These are phyloP conservation scores for Metroxylon sagu DNA, from an alignment of 176 grass and related monocot species.

Conservation along the genomic window DNA sequence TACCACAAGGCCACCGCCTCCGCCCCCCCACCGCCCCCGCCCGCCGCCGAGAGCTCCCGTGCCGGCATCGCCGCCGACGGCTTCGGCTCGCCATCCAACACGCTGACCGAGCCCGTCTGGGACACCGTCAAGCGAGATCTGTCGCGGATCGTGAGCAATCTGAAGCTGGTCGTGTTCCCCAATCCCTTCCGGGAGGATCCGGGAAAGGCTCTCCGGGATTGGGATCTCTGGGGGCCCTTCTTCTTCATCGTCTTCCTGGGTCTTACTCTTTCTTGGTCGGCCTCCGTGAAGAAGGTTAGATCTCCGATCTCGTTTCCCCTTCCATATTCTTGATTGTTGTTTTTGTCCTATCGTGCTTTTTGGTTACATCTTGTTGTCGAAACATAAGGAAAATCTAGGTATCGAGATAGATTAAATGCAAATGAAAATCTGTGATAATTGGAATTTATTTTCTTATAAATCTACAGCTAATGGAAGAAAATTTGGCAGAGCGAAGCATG, in stretches of 20 bases:
- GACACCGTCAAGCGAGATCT: slow-evolving; percentile 98
- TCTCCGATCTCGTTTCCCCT: background rate
- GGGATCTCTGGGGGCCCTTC: slow-evolving; percentile 96
- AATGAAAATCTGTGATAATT: too few species aligned
- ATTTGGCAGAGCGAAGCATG: too few species aligned
- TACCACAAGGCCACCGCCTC: slow-evolving; percentile 23
- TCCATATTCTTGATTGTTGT: too few species aligned
- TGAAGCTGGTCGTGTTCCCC: slow-evolving; percentile 98
- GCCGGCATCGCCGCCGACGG: slow-evolving; percentile 39
- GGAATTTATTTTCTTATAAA: too few species aligned
- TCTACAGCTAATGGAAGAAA: too few species aligned
- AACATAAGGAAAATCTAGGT: too few species aligned
- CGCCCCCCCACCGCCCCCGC: background rate
- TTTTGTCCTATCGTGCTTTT: too few species aligned
- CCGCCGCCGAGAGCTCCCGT: background rate
- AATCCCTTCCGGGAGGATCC: slow-evolving; percentile 95
- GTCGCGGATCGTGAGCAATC: slow-evolving; percentile 86
- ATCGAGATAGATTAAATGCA: too few species aligned
- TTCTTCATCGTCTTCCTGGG: slow-evolving; percentile 99
- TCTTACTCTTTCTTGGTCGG: slow-evolving; percentile 90
- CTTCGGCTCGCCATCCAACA: slow-evolving; percentile 63
- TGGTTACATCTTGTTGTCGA: too few species aligned
- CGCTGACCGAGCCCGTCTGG: slow-evolving; percentile 97
- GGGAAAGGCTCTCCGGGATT: slow-evolving; percentile 93
- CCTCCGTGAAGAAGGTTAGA: slow-evolving; percentile 82